phyloP scores from a whole-genome alignment of 257 asterid genomes.

The Plantago elongata region DNA sequence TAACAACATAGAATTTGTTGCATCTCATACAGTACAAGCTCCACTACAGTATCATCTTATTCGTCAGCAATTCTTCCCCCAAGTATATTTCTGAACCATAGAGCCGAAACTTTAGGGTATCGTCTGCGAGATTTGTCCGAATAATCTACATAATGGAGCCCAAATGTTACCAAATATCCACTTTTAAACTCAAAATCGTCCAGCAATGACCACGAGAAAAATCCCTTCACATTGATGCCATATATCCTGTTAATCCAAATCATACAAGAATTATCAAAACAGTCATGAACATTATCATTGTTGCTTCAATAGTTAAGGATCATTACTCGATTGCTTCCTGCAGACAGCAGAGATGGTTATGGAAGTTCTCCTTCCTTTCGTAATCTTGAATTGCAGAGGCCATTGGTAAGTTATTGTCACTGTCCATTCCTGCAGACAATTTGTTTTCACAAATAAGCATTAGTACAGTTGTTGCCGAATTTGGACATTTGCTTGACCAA shows the following conservation, averaged over 20 bases:
- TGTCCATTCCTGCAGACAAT: slow-evolving; percentile 25
- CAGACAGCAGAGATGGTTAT: slow-evolving; percentile 35
- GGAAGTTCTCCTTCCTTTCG: slow-evolving; percentile 26
- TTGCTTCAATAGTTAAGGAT: not conserved
- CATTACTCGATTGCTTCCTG: slow-evolving; percentile 30
- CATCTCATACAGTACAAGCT: too few species aligned
- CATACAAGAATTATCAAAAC: not conserved
- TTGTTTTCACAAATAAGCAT: too few species aligned
- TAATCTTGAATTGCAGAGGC: slow-evolving; percentile 31
- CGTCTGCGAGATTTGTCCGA: slow-evolving; percentile 17
- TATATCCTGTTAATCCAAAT: slow-evolving; percentile 26
- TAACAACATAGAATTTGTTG: too few species aligned
- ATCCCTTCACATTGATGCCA: slow-evolving; percentile 44
- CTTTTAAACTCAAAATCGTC: slow-evolving; percentile 31
- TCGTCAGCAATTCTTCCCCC: slow-evolving; percentile 16
- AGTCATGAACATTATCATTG: too few species aligned
- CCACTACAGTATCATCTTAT: not conserved
- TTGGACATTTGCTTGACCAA: too few species aligned
- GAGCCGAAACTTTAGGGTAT: slow-evolving; percentile 37
- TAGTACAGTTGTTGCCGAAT: too few species aligned
- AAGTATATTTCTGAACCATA: slow-evolving; percentile 33
- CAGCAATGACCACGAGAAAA: slow-evolving; percentile 36
- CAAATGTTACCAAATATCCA: slow-evolving; percentile 35
- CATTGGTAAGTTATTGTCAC: slow-evolving; percentile 19
- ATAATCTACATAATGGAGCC: slow-evolving; percentile 35